Conservation (phyloP, 2,329 filamentous ascomycete species). For the Colletotrichum sidae region DNA sequence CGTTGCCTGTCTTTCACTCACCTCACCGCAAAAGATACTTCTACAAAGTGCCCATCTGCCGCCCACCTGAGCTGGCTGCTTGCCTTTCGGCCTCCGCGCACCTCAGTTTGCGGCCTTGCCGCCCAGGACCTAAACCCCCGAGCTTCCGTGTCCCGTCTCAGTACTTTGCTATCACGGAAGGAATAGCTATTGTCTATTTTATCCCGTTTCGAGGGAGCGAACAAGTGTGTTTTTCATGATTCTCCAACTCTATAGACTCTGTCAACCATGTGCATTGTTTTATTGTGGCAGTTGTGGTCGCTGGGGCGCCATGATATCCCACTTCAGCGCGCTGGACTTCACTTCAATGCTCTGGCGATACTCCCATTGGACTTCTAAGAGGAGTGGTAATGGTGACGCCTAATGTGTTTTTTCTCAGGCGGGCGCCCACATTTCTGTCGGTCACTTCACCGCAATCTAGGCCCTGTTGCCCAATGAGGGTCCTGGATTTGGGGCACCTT, state of each 20-base stretch:
- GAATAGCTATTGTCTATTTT: not conserved
- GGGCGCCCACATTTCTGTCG: constrained; percentile 32
- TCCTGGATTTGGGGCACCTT: constrained; percentile 17
- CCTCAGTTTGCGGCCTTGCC: constrained; percentile 5
- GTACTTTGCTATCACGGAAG: constrained; percentile 29
- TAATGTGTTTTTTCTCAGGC: not conserved
- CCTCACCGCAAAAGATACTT: constrained; percentile 23
- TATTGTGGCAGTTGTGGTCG: constrained; percentile 21
- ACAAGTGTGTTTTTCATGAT: not conserved
- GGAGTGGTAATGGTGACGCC: constrained; percentile 42
- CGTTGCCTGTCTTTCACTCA: constrained; percentile 5
- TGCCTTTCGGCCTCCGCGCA: constrained; percentile 22
- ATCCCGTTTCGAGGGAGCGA: not conserved
- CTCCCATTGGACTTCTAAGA: constrained; percentile 39
- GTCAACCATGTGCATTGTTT: constrained; percentile 19
- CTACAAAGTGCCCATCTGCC: not conserved
- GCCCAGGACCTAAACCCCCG: constrained; percentile 15
- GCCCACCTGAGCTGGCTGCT: not conserved
- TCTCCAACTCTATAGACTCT: not conserved
- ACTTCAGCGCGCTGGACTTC: constrained; percentile 11
- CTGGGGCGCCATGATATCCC: not conserved
- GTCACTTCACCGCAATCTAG: not conserved
- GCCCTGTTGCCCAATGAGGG: constrained; percentile 34
- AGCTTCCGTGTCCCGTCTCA: constrained; percentile 14
- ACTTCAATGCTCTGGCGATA: constrained; percentile 34